Conservation (phyloP, 2,329 filamentous ascomycete genomes). For the Periconia macrospinosa region DNA sequence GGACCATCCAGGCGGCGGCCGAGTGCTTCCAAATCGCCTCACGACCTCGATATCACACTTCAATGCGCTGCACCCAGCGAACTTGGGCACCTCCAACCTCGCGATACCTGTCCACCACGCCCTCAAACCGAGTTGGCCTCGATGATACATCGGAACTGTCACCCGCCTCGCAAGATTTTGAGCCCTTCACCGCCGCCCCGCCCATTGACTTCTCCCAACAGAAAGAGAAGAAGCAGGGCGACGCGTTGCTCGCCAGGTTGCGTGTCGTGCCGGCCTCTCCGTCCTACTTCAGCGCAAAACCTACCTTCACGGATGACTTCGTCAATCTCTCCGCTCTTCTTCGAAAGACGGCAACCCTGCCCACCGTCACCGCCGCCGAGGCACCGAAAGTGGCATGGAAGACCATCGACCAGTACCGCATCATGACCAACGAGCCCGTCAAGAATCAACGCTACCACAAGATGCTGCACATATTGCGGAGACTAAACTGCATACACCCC, state of each 20-base stretch:
- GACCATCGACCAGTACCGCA: slow-evolving; percentile 73
- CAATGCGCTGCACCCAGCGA: slow-evolving; percentile 20
- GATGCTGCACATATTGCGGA: slow-evolving; percentile 74
- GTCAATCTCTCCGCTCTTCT: slow-evolving; percentile 73
- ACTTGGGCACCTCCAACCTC: slow-evolving; percentile 19
- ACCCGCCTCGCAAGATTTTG: slow-evolving; percentile 1
- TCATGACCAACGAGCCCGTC: slow-evolving; percentile 51
- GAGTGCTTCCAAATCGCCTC: slow-evolving; percentile 22
- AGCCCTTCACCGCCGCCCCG: slow-evolving; percentile 46
- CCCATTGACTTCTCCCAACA: slow-evolving; percentile 45
- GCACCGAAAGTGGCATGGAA: slow-evolving; percentile 80
- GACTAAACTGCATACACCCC: slow-evolving; percentile 84
- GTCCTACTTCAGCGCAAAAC: slow-evolving; percentile 91
- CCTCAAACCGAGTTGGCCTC: slow-evolving; percentile 27
- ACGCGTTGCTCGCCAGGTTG: slow-evolving; percentile 42
- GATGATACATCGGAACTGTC: slow-evolving; percentile 11
- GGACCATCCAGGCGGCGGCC: slow-evolving; percentile 28
- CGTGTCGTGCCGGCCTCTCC: slow-evolving; percentile 82
- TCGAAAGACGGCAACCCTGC: slow-evolving; percentile 72
- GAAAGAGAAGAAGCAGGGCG: slow-evolving; percentile 6
- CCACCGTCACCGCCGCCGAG: slow-evolving; percentile 65
- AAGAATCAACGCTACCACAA: slow-evolving; percentile 72
- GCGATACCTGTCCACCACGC: slow-evolving; percentile 39
- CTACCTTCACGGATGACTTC: slow-evolving; percentile 82
- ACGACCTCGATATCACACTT: slow-evolving; percentile 24